phyloP scores from a whole-genome alignment of 306 rosid genomes.

The Castanea mollissima region DNA sequence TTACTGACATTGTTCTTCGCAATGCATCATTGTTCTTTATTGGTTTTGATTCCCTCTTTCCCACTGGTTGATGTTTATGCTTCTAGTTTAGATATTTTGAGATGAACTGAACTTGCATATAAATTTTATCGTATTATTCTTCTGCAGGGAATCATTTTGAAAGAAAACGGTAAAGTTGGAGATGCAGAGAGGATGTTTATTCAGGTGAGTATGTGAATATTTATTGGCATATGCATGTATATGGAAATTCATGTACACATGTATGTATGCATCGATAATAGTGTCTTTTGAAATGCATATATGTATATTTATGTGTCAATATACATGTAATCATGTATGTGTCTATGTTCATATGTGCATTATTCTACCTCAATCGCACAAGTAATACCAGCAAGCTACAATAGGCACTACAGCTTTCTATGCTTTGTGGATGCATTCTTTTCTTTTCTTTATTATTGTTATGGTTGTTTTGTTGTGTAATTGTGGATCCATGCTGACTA shows the following conservation, averaged over 20 bases:
- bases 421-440: too few species aligned
- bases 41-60: neutral
- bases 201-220: conserved; percentile 60
- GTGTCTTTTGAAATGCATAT: too few species aligned
- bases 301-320: too few species aligned
- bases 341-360: too few species aligned
- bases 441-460: too few species aligned
- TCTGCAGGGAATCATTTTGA: conserved; percentile 80
- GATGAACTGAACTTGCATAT: conserved; percentile 7
- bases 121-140: conserved; percentile 16
- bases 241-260: neutral
- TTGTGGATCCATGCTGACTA: too few species aligned
- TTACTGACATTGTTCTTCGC: neutral
- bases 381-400: too few species aligned
- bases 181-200: conserved; percentile 97
- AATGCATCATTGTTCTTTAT: neutral
- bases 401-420: too few species aligned
- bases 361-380: too few species aligned
- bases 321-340: too few species aligned
- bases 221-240: conserved; percentile 2
- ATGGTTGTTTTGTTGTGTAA: too few species aligned
- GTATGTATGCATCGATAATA: neutral
- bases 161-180: conserved; percentile 77
- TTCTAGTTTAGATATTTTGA: neutral
- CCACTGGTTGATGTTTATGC: neutral